Base-by-base conservation (phyloP, 495 filamentous ascomycete genomes). In the Talaromyces nanjingensis region DNA sequence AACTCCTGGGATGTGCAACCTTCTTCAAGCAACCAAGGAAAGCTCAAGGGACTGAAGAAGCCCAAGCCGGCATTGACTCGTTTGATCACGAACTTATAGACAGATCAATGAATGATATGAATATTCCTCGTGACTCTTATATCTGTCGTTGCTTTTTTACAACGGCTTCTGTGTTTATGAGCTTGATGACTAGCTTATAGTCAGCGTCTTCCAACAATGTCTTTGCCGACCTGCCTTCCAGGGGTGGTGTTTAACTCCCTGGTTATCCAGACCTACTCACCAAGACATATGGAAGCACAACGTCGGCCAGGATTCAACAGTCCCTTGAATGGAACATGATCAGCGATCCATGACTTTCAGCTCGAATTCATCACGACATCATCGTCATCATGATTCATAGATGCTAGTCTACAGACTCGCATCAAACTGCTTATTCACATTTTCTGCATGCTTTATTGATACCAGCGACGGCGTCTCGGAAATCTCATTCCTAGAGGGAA, bases 31-130 rank as follows among this genome's bases (percentile, higher is more conserved):
- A 49, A 20, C 20, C 18, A 42, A 42, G 58, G 11, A 37, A 29
- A 14, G 1, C 27, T 37, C 14, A 62, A 62, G 25, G 45, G 63
- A 16, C 66, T 67, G 33, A 66, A 71, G 63, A 71, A 67, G 24
- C 70, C 73, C 14, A 79, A 76, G 37, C 77, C 77, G 8, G 73
- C 76, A 11, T 63, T 80, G 49, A 74, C 76, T 25, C 71, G 71
- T 58, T 52, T 80, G 56, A 72, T 80, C 49, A 80, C 77, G 59
- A 77, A 77, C 63, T 73, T 80, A 59, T 64, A 56, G 47, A 31
- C 11, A 20, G 0, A 37, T 34, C 33, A 34, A 25, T n/a, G 58
- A 37, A 39, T 24, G 37, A 27, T 52, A 39, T 16, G 20, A 7
- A 11, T 25, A 16, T 27, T 18, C 0, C 2, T 25, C 42, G 33